Evolutionary conservation across 257 asterid species (phyloP).

Genomic region (Solanum ossicruentum): DNA sequence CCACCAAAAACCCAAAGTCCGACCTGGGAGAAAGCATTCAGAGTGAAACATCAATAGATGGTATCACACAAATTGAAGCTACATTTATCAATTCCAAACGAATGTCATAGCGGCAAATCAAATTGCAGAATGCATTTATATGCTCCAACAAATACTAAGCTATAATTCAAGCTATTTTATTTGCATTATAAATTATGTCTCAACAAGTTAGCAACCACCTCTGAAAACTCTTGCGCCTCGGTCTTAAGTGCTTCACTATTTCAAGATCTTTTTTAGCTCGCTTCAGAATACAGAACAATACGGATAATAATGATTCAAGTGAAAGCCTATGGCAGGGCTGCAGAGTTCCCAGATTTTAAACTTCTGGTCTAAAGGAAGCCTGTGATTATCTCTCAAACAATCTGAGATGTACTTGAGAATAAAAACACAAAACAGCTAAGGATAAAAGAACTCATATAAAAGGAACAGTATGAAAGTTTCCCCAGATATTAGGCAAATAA

Average conservation of each 20-base stretch:
- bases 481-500: neutral
- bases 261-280: neutral
- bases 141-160: neutral
- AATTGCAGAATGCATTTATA: neutral
- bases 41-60: neutral
- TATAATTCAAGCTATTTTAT: neutral
- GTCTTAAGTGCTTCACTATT: neutral
- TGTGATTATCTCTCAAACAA: neutral
- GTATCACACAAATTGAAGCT: neutral
- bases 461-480: neutral
- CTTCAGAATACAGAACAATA: neutral
- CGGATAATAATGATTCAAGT: neutral
- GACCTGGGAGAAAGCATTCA: constrained; percentile 34
- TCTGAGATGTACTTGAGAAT: neutral
- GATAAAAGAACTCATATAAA: neutral
- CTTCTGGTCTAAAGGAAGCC: neutral
- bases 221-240: neutral
- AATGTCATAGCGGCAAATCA: neutral
- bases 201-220: neutral
- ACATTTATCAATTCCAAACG: neutral
- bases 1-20: constrained; percentile 97
- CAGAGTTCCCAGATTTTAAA: neutral
- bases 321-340: neutral
- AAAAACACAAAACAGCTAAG: neutral
- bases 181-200: neutral